phyloP scores from a whole-genome alignment of 106 monocot species.

The Dendrobium nobile region DNA sequence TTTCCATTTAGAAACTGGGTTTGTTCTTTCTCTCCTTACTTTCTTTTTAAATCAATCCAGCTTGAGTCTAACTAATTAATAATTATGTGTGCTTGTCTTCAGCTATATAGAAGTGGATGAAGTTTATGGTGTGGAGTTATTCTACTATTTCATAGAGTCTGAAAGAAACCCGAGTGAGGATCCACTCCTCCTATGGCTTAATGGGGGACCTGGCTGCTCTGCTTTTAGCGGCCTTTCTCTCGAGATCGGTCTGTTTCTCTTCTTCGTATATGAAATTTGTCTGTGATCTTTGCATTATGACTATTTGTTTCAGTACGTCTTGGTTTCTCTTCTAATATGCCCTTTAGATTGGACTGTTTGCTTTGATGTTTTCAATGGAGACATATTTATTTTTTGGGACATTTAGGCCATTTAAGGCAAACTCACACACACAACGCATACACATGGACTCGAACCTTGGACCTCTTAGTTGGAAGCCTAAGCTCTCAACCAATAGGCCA shows the following conservation, averaged over 20 bases:
- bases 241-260: background rate
- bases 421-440: too few species aligned
- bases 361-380: too few species aligned
- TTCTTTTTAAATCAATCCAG: background rate
- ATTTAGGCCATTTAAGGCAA: too few species aligned
- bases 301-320: too few species aligned
- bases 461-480: too few species aligned
- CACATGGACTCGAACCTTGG: too few species aligned
- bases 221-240: slow-evolving; percentile 15
- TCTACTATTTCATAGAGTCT: slow-evolving; percentile 30
- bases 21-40: background rate
- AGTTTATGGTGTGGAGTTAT: slow-evolving; percentile 22
- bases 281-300: too few species aligned
- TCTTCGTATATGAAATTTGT: too few species aligned
- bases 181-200: slow-evolving; percentile 21
- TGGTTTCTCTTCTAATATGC: too few species aligned
- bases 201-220: slow-evolving; percentile 30
- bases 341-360: too few species aligned
- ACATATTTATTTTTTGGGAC: too few species aligned
- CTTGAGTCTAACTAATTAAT: background rate
- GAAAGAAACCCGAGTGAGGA: slow-evolving; percentile 11
- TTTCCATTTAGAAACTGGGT: background rate
- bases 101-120: slow-evolving; percentile 39
- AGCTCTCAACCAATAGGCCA: too few species aligned
- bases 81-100: background rate